phyloP scores from a whole-genome alignment of 2,329 filamentous ascomycete species.

The Aspergillus pseudonomiae region DNA sequence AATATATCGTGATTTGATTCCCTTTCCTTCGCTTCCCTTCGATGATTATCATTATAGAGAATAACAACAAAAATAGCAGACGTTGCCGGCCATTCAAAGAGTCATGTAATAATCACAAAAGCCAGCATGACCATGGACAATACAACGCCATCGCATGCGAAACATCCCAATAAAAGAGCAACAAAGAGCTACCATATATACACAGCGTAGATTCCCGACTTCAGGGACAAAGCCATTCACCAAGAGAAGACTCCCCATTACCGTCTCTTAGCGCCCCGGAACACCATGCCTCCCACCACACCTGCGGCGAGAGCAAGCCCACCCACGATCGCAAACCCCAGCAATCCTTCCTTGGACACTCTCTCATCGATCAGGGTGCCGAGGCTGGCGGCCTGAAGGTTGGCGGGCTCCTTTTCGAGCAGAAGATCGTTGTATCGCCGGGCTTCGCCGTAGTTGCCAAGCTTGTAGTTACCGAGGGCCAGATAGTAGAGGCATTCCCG shows the following conservation, averaged over 20 bases:
- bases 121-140: slow-evolving; percentile 5
- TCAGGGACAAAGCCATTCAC: background rate
- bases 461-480: slow-evolving; percentile 94
- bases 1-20: too few relatives aligned
- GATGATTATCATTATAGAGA: background rate
- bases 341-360: slow-evolving; percentile 88
- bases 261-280: slow-evolving; percentile 72
- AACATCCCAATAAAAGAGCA: slow-evolving; percentile 6
- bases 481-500: slow-evolving; percentile 99
- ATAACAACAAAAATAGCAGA: background rate
- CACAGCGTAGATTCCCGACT: background rate
- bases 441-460: slow-evolving; percentile 95
- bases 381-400: slow-evolving; percentile 86
- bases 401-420: slow-evolving; percentile 85
- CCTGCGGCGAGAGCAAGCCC: slow-evolving; percentile 90
- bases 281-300: slow-evolving; percentile 84
- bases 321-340: slow-evolving; percentile 93
- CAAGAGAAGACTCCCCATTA: slow-evolving; percentile 27
- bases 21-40: background rate
- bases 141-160: slow-evolving; percentile 10
- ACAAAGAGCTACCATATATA: slow-evolving; percentile 4
- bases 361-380: slow-evolving; percentile 90
- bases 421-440: slow-evolving; percentile 92
- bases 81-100: background rate
- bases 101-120: slow-evolving; percentile 5